phyloP scores from a whole-genome alignment of 2,329 filamentous ascomycete genomes.

The Alternaria hordeiaustralica region DNA sequence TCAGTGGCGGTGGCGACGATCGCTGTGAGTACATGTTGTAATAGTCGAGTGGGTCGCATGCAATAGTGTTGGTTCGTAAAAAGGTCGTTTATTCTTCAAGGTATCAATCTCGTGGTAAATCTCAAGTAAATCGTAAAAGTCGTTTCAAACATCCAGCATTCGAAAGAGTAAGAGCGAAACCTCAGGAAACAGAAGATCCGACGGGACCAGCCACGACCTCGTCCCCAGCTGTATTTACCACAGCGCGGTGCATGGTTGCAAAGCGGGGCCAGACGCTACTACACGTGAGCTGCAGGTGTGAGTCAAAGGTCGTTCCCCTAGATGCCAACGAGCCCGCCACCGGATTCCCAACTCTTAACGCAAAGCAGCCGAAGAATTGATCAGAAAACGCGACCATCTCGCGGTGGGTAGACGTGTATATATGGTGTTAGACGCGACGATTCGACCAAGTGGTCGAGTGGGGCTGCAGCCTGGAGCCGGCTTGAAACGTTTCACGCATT shows the following conservation, averaged over 20 bases:
- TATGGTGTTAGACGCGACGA: conserved; percentile 50
- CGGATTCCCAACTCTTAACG: conserved; percentile 27
- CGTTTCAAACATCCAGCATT: conserved; percentile 28
- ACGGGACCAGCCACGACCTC: conserved; percentile 29
- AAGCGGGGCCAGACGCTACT: conserved; percentile 26
- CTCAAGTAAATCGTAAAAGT: conserved; percentile 22
- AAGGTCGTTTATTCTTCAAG: conserved; percentile 5
- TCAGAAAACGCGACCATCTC: conserved; percentile 51
- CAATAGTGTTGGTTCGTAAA: conserved; percentile 2
- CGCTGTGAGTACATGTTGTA: conserved; percentile 42
- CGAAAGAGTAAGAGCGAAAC: conserved; percentile 23
- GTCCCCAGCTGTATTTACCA: conserved; percentile 40
- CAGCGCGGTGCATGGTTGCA: conserved; percentile 3
- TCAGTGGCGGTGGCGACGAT: conserved; percentile 45
- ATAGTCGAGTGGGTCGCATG: conserved; percentile 25
- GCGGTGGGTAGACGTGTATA: conserved; percentile 48
- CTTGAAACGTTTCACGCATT: conserved; percentile 42
- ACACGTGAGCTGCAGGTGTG: conserved; percentile 52
- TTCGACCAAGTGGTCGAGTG: conserved; percentile 37
- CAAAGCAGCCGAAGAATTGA: conserved; percentile 41
- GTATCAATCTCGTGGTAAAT: conserved; percentile 19
- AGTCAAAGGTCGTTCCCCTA: conserved; percentile 44
- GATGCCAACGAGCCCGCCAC: conserved; percentile 19
- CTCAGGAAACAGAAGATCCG: conserved; percentile 30
- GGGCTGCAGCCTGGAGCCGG: conserved; percentile 34